Conservation (phyloP, 805 yeast genomes). For the Candida coleopterorum region DNA sequence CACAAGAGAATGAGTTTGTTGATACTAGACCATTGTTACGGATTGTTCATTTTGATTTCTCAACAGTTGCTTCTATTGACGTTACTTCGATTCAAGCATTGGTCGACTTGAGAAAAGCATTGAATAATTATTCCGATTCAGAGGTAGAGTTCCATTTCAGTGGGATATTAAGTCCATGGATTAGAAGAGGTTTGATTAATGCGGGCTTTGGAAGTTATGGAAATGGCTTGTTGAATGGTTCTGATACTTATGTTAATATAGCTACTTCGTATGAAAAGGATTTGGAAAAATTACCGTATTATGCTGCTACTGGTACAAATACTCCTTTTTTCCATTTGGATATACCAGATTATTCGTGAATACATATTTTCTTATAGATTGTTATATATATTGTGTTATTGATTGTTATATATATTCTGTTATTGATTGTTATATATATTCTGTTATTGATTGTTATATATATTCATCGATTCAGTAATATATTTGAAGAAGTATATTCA, state of each 20-base stretch:
- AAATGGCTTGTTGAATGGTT: constrained; percentile 33
- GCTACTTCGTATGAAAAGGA: constrained; percentile 27
- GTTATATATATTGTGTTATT: no score
- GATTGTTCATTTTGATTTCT: constrained; percentile 76
- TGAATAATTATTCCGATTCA: constrained; percentile 69
- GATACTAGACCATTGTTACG: constrained; percentile 63
- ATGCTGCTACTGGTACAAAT: constrained; percentile 57
- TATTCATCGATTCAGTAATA: no score
- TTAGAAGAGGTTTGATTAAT: constrained; percentile 66
- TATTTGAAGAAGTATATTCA: no score
- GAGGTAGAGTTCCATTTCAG: constrained; percentile 88
- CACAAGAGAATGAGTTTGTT: no score
- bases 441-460: no score
- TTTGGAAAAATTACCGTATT: constrained; percentile 25
- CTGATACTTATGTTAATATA: constrained; percentile 37
- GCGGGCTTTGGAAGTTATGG: constrained; percentile 72
- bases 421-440: no score
- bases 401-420: no score
- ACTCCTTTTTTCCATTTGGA: constrained; percentile 79
- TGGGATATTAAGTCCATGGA: constrained; percentile 84
- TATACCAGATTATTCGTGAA: constrained; percentile 50
- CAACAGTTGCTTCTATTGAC: constrained; percentile 71
- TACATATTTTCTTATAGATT: no score
- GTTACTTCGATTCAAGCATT: constrained; percentile 75
- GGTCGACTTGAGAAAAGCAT: constrained; percentile 68